Base-by-base conservation (phyloP, 2,329 filamentous ascomycete species). In the Alternaria brassicicola region DNA sequence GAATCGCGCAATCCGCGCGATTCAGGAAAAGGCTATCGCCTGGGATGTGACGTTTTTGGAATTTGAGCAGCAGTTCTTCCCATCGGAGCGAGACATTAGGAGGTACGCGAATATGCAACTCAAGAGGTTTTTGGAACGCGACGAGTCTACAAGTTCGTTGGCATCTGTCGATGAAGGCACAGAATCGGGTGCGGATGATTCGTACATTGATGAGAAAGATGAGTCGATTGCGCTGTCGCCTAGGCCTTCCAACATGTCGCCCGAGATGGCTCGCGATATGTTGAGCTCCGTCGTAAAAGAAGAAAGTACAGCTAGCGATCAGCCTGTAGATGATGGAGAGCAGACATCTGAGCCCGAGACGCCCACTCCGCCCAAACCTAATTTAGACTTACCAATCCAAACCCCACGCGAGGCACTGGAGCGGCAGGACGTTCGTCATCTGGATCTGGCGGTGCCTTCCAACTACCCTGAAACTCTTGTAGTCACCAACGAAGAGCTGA, bases 61-160 rank as follows among this genome's bases (percentile, higher is more conserved):
- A 53, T 98, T 99, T 59, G 96, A 99, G 74, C 87, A 88, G 41
- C 91, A 96, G 68, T 99, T 94, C 78, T 89, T 99, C 69, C 94
- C 90, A 0, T 89, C 94, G 0, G 96, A 99, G 76, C 98, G 96
- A 72, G 95, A 99, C 79, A 96, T 99, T 71, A 87, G 93, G 62
- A 88, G 95, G 69, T 82, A 99, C 60, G 96, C 95, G 12, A 92
- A 94, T 57, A 84, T 97, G 61, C 96, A 99, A 74, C 82, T 99
- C 56, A 94, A 91, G 74, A 97, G 96, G 75, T 99, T 99, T 73
- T 87, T 94, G 7, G 93, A 98, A 74, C 90, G 82, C 57, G 84
- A 93, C 68, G 92, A 93, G 63, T 93, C 92, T 3, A 89, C 90
- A 58, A 89, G 92, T 57, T 90, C 91, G 1, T 80, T 93, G 15